Conservation (phyloP, 1,139 yeast genomes). For the Insectozyma bohioensis region DNA sequence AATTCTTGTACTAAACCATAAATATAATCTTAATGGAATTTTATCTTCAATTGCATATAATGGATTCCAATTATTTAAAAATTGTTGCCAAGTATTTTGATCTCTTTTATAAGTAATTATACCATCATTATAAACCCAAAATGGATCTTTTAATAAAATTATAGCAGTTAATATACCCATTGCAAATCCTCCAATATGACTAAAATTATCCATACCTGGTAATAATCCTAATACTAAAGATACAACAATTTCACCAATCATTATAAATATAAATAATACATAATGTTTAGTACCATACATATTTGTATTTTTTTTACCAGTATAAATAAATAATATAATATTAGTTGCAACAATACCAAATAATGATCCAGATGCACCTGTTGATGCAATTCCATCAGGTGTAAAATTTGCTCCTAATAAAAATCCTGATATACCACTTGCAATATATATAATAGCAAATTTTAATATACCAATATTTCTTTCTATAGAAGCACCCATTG, state of each 20-base stretch:
- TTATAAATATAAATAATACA: conserved; percentile 43
- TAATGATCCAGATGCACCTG: conserved; percentile 76
- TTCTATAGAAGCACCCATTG: conserved; percentile 66
- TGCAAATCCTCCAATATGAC: conserved; percentile 77
- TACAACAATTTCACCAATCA: conserved; percentile 57
- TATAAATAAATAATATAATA: conserved; percentile 54
- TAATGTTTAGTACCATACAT: conserved; percentile 44
- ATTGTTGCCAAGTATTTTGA: conserved; percentile 42
- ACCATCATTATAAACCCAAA: conserved; percentile 44
- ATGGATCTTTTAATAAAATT: conserved; percentile 59
- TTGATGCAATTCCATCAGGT: conserved; percentile 66
- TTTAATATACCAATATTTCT: conserved; percentile 55
- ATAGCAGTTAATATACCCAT: conserved; percentile 58
- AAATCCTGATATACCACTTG: conserved; percentile 68
- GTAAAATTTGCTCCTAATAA: conserved; percentile 71
- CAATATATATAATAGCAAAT: conserved; percentile 56
- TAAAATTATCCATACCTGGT: conserved; percentile 76
- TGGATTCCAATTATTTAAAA: conserved; percentile 45
- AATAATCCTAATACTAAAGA: conserved; percentile 65
- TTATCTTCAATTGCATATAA: conserved; percentile 35
- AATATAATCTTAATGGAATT: conserved; percentile 32
- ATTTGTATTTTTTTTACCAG: conserved; percentile 51
- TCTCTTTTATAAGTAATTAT: conserved; percentile 38
- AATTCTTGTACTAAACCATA: conserved; percentile 53
- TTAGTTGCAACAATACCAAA: conserved; percentile 71